Conservation (phyloP, 768 basidiomycete genomes). For the Leccinum arenicola region DNA sequence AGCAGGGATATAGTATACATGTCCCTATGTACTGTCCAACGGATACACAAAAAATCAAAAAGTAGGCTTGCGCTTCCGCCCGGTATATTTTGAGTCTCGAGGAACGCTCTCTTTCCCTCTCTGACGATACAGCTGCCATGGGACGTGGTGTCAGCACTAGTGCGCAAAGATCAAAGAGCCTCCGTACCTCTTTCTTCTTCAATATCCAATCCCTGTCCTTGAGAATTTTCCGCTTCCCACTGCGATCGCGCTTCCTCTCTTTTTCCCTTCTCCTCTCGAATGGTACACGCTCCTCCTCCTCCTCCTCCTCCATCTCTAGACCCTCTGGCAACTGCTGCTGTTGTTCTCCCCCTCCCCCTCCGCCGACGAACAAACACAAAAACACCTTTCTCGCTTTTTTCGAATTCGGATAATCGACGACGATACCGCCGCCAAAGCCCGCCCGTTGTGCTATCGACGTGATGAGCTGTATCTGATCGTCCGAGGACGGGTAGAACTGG, state of each 20-base stretch:
- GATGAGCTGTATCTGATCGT: slow-evolving; percentile 95
- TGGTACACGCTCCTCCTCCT: slow-evolving; percentile 46
- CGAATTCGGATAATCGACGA: slow-evolving; percentile 97
- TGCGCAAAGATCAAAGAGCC: slow-evolving; percentile 15
- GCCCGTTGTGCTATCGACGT: slow-evolving; percentile 90
- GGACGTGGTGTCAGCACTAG: not conserved
- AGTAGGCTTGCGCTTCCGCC: slow-evolving; percentile 75
- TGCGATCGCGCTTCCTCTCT: slow-evolving; percentile 52
- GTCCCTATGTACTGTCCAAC: slow-evolving; percentile 1
- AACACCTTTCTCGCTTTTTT: slow-evolving; percentile 96
- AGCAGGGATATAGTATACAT: slow-evolving; percentile 10
- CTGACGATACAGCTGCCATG: slow-evolving; percentile 68
- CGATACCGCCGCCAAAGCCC: slow-evolving; percentile 94
- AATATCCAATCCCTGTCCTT: slow-evolving; percentile 92
- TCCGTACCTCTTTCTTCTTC: slow-evolving; percentile 89
- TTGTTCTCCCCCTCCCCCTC: slow-evolving; percentile 53
- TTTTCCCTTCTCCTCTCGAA: slow-evolving; percentile 81
- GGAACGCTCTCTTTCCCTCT: slow-evolving; percentile 86
- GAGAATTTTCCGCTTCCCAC: slow-evolving; percentile 64
- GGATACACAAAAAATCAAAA: slow-evolving; percentile 51
- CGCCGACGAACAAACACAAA: slow-evolving; percentile 87
- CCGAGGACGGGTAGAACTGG: slow-evolving; percentile 96
- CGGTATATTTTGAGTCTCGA: slow-evolving; percentile 85
- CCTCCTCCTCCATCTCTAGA: slow-evolving; percentile 68
- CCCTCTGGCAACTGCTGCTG: slow-evolving; percentile 76